Base-by-base conservation (phyloP, 2,329 filamentous ascomycete genomes). In the Taxawa tesnikishii region DNA sequence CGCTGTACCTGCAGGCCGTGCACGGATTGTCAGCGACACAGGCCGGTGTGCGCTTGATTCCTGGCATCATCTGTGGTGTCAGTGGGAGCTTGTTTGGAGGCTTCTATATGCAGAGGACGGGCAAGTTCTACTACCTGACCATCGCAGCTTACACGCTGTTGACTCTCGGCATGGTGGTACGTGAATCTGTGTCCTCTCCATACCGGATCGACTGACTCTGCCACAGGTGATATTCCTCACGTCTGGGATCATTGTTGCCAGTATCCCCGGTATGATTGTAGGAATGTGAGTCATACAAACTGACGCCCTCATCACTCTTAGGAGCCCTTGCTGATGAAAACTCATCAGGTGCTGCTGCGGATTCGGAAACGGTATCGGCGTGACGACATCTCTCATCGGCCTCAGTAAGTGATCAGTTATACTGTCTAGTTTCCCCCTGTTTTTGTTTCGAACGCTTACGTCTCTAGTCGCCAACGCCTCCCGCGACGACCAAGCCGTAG, bases 1-100 rank as follows among this genome's bases (percentile, higher is more conserved):
- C 82, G 1, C 61, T 88, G 2, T 83, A 79, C 55, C 83, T 81
- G 55, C 83, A 88, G 54, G 80, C 77, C 4, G 75, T 79, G 1
- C 63, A 78, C 30, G 73, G 71, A 4, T 58, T 75, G 15, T 68
- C 67, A 4, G 76, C 82, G 1, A 75, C 76, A 0, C 53, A 63
- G 33, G 71, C 79, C 4, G 80, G 80, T 1, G 38, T 79, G 1
- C 60, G 75, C 19, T 65, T 88, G 12, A 59, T 88, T 18, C 81
- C 83, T 0, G 65, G 65, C 33, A 79, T 83, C 41, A 26, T 75
- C 3, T 58, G 60, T 4, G 70, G 68, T 15, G 79, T 85, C 3
- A 50, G 53, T 3, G 79, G 79, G 3, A 80, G 75, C 3, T 57
- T 88, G 2, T 62, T 67, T 23, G 68, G 68, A 5, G 82, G 82